A percentile compares a stretch with the other conserved stretches of the same genome.
Evolutionary conservation across 129 eudicot species (phyloP).

Genomic region (Pittosporum tobira): DNA sequence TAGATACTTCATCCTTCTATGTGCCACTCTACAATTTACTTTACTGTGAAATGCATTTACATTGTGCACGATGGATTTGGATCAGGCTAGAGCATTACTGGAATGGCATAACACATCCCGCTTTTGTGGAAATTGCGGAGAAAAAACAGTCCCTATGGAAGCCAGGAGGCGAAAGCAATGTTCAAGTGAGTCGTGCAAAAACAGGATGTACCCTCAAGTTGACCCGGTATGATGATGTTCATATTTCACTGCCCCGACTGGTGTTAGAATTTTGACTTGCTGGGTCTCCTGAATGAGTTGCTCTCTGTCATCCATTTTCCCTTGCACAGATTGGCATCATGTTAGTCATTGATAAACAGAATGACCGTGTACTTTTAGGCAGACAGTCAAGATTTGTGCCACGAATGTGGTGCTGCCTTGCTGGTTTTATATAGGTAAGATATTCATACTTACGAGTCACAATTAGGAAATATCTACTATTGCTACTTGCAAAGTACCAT

Average conservation of each 20-base stretch:
- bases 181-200: slow-evolving; percentile 55
- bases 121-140: slow-evolving; percentile 79
- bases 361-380: slow-evolving; percentile 65
- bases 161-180: slow-evolving; percentile 87
- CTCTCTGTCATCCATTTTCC: neutral
- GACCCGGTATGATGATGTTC: slow-evolving; percentile 52
- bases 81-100: slow-evolving; percentile 72
- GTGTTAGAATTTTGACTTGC: neutral
- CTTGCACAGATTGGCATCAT: slow-evolving; percentile 70
- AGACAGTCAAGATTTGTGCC: slow-evolving; percentile 76
- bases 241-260: neutral
- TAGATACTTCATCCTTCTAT: no score
- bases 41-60: no score
- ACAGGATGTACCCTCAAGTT: slow-evolving; percentile 83
- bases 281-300: neutral
- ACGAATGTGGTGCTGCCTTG: slow-evolving; percentile 94
- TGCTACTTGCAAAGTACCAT: neutral
- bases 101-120: slow-evolving; percentile 79
- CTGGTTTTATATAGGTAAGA: slow-evolving; percentile 79
- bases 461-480: neutral
- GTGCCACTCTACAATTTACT: neutral
- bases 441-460: neutral
- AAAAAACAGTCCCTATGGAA: slow-evolving; percentile 51
- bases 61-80: slow-evolving; percentile 3
- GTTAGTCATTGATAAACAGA: slow-evolving; percentile 80